A percentile compares a stretch with the other conserved stretches of the same genome.
Conservation (phyloP, 257 asterid genomes). For the Solanum appendiculatum region DNA sequence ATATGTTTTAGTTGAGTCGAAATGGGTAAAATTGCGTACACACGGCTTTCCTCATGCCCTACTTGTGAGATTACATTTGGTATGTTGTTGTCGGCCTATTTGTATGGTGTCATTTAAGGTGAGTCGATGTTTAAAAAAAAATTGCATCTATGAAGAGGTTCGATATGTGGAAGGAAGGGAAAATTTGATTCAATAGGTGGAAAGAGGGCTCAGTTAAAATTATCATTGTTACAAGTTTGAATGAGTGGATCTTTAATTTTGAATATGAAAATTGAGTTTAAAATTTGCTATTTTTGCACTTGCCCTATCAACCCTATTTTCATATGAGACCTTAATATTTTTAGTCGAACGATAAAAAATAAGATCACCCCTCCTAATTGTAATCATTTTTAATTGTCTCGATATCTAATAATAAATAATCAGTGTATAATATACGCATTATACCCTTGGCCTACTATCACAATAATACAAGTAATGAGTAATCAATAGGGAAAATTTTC, state of each 20-base stretch:
- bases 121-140: not conserved
- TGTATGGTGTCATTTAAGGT: not conserved
- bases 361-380: not conserved
- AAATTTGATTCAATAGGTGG: not conserved
- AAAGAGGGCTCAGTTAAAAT: not conserved
- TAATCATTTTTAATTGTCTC: not conserved
- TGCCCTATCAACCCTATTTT: not conserved
- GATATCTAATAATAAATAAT: not conserved
- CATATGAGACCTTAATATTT: not conserved
- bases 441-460: not conserved
- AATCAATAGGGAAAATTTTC: too few species aligned
- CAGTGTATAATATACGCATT: not conserved
- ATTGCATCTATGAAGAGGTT: not conserved
- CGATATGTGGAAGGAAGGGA: not conserved
- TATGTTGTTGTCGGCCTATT: not conserved
- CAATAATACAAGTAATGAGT: not conserved
- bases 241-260: not conserved
- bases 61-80: not conserved
- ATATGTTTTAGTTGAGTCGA: not conserved
- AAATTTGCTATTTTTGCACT: not conserved
- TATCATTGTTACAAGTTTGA: not conserved
- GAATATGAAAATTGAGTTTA: not conserved
- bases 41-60: rapidly evolving
- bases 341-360: not conserved
- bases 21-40: not conserved